Evolutionary conservation across 139 green algal species (phyloP).

Genomic region (Chlamydomonas sp.): DNA sequence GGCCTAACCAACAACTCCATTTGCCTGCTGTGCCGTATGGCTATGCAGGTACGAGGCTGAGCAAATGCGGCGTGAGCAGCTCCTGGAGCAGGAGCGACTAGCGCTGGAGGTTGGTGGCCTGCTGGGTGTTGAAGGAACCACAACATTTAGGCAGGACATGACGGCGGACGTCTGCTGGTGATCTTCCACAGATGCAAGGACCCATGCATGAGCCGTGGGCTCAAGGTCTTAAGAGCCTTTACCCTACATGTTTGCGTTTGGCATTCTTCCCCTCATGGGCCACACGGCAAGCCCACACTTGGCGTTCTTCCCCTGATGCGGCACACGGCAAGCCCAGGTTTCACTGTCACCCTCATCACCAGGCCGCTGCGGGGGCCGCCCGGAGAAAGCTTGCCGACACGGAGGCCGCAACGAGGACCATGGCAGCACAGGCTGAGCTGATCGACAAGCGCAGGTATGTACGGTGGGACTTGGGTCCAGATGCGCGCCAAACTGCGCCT

Average conservation of each 20-base stretch:
- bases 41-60: conserved; percentile 36
- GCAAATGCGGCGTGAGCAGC: conserved; percentile 30
- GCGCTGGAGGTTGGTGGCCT: conserved; percentile 10
- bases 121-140: neutral
- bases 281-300: too few species aligned
- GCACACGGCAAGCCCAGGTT: neutral
- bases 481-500: too few species aligned
- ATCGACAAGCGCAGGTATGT: conserved; percentile 36
- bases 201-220: too few species aligned
- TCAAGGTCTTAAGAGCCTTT: too few species aligned
- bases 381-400: conserved; percentile 24
- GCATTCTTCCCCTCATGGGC: too few species aligned
- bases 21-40: neutral
- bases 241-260: too few species aligned
- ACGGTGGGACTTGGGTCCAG: neutral
- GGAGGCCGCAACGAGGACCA: conserved; percentile 35
- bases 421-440: conserved; percentile 39
- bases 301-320: too few species aligned
- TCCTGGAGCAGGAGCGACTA: conserved; percentile 37
- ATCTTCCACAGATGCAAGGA: neutral
- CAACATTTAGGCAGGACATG: too few species aligned
- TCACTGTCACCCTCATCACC: neutral
- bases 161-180: neutral
- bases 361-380: conserved; percentile 3
- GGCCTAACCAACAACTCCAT: too few species aligned